Evolutionary conservation across 2,329 filamentous ascomycete genomes (phyloP).

Genomic region (Aureobasidium subglaciale): DNA sequence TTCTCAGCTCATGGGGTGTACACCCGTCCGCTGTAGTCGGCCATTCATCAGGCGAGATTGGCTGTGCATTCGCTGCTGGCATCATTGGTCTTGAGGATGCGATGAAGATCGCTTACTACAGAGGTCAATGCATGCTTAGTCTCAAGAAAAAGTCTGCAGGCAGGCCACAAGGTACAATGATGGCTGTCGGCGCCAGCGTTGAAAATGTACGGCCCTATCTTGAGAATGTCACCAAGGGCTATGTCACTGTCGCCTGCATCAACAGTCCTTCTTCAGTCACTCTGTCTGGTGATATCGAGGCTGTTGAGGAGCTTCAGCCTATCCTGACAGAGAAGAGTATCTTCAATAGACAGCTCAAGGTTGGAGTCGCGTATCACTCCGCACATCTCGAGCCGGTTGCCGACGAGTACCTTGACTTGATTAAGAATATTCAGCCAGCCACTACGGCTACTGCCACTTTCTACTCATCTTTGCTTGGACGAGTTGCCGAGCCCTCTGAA

Average conservation of each 20-base stretch:
- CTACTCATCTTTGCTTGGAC: constrained; percentile 18
- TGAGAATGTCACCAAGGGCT: constrained; percentile 11
- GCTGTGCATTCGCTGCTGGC: constrained; percentile 26
- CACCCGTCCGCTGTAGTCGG: constrained; percentile 23
- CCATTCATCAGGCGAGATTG: constrained; percentile 30
- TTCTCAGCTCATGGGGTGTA: constrained; percentile 27
- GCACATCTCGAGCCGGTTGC: constrained; percentile 7
- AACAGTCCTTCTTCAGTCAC: constrained; percentile 40
- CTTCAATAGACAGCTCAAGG: constrained; percentile 8
- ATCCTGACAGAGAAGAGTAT: constrained; percentile 10
- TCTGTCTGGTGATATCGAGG: constrained; percentile 35
- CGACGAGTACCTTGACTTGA: not conserved
- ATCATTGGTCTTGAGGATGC: constrained; percentile 17
- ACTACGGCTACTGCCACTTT: not conserved
- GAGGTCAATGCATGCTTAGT: constrained; percentile 18
- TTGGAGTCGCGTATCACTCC: constrained; percentile 3
- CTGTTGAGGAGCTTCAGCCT: constrained; percentile 4
- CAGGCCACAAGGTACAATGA: constrained; percentile 24
- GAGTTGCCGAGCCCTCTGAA: constrained; percentile 1
- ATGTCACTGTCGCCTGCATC: constrained; percentile 21
- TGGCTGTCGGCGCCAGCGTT: constrained; percentile 24
- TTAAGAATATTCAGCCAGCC: constrained; percentile 4
- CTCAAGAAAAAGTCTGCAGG: not conserved
- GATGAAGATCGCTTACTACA: constrained; percentile 20
- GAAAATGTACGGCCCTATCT: constrained; percentile 20